Evolutionary conservation across 257 asterid genomes (phyloP).

Genomic region (Echites panduratus): DNA sequence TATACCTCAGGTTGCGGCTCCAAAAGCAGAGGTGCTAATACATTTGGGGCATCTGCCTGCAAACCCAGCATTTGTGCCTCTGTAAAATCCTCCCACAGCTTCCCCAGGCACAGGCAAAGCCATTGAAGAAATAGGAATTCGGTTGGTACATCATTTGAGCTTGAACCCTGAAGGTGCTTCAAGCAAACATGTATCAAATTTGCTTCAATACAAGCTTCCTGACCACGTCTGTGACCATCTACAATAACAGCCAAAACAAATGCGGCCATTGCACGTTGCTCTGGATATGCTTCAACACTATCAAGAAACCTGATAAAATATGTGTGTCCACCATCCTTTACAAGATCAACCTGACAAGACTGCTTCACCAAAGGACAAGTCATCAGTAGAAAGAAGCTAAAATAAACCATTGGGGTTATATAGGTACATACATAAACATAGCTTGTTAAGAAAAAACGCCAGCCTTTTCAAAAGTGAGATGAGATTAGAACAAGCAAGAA

Average conservation of each 20-base stretch:
- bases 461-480: not conserved
- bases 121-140: constrained; percentile 96
- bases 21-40: constrained; percentile 73
- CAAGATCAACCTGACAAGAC: constrained; percentile 99
- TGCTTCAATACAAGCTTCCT: constrained; percentile 88
- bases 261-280: constrained; percentile 99
- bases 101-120: constrained; percentile 96
- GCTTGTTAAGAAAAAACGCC: not conserved
- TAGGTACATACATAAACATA: not conserved
- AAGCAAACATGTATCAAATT: constrained; percentile 71
- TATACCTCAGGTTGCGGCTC: constrained; percentile 99
- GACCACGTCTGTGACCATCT: constrained; percentile 93
- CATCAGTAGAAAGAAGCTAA: not conserved
- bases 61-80: constrained; percentile 83
- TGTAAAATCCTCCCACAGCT: constrained; percentile 85
- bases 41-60: constrained; percentile 84
- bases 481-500: not conserved
- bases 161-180: constrained; percentile 76
- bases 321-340: constrained; percentile 89
- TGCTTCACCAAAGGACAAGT: constrained; percentile 27
- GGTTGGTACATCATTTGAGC: constrained; percentile 70
- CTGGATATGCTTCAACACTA: constrained; percentile 93
- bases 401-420: not conserved
- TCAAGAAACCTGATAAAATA: constrained; percentile 93
- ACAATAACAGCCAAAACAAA: constrained; percentile 96